Evolutionary conservation across 2,329 filamentous ascomycete genomes (phyloP).

Genomic region (Monilinia fructicola): DNA sequence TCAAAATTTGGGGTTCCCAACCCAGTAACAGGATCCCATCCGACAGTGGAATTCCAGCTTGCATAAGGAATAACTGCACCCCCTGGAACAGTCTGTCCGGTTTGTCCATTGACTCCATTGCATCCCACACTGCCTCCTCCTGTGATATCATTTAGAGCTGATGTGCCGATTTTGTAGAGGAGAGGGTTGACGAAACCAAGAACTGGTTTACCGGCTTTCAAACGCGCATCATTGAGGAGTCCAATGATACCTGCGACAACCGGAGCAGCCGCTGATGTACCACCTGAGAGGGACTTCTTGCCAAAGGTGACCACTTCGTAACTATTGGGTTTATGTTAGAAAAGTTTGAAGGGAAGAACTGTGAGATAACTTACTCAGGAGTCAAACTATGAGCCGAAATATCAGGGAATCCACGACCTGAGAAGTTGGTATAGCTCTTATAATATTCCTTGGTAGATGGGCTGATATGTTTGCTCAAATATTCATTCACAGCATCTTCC

Average conservation of each 20-base stretch:
- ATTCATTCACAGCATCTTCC: conserved; percentile 43
- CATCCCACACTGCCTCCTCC: conserved; percentile 43
- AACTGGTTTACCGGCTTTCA: conserved; percentile 48
- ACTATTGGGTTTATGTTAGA: conserved; percentile 16
- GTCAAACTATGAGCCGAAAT: conserved; percentile 44
- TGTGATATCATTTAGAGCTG: conserved; percentile 44
- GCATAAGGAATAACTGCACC: conserved; percentile 29
- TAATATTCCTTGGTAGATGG: conserved; percentile 47
- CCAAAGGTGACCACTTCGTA: conserved; percentile 27
- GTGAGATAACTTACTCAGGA: conserved; percentile 24
- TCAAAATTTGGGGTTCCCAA: conserved; percentile 40
- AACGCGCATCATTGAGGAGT: conserved; percentile 60
- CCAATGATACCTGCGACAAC: conserved; percentile 56
- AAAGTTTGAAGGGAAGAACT: not conserved
- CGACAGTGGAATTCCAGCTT: conserved; percentile 36
- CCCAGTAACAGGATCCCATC: conserved; percentile 44
- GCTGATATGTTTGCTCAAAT: conserved; percentile 41
- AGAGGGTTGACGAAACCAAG: conserved; percentile 47
- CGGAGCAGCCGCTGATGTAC: conserved; percentile 56
- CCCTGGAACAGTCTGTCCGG: conserved; percentile 15
- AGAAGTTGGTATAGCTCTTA: conserved; percentile 45
- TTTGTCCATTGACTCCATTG: conserved; percentile 31
- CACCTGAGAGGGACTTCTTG: conserved; percentile 43
- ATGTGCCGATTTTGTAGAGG: conserved; percentile 41
- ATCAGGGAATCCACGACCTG: conserved; percentile 52